Evolutionary conservation across 75 land plant species (phyloP), one percentile per base, ranked within the genome.

Genomic region (Adiantum capillusveneris): DNA sequence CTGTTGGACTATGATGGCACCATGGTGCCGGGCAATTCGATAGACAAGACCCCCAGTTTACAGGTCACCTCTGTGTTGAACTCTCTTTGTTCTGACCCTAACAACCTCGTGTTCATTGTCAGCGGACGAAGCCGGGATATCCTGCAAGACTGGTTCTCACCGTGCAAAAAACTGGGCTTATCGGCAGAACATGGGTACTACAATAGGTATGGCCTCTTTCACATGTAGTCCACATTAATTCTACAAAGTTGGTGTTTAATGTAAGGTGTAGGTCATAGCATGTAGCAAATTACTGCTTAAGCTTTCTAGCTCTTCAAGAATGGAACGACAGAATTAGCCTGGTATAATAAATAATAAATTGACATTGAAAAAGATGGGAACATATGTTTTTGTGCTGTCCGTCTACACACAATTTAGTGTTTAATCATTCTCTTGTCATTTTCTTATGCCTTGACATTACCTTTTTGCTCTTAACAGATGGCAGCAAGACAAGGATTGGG

Each of bases 101-200:
- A 53, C 25, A 81, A 81, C 59, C 59, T 69, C 20, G 84, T 81
- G 7, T 81, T 81, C 65, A 72, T 81, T 51, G 84, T 81, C 13
- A 81, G 84, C 62, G 84, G 81, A 21, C 67, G 81, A 37, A 77
- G 71, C 24, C 63, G 72, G 28, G 70, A 64, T 1, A 70, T 48
- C 50, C 62, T 81, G 21, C 66, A 69, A 31, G 69, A 74, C 24
- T 81, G 84, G 81, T 77, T 81, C 66, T 56, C 74, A 58, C 78
- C 84, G 24, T 81, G 84, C 62, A 57, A 69, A 54, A 78, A 53
- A 43, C 72, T 78, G 46, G 84, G 84, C 45, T 63, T 81, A 62
- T 82, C 84, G 0, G 84, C 84, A 25, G 84, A 81, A 50, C 84
- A 81, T 69, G 84, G 84, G 21, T 81, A 70, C 56, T 78, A 70